Evolutionary conservation across 768 basidiomycete genomes (phyloP), one percentile per base, ranked within the genome.

Genomic region (Inosperma sp.): DNA sequence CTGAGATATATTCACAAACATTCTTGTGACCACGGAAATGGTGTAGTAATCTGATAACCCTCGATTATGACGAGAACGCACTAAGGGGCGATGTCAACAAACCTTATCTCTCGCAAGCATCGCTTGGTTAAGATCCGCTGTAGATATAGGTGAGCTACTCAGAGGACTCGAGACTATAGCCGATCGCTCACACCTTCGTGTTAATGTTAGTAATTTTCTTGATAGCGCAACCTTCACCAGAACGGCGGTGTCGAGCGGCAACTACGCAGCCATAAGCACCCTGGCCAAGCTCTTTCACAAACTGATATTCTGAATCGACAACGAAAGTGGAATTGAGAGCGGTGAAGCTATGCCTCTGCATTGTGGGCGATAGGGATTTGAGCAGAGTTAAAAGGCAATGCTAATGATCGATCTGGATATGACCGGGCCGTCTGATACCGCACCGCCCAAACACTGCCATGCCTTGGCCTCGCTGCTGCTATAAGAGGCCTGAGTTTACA

Each of bases 21-120:
- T 99, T 99, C 75, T 99, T 99, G 75, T 99, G 96, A 4, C 95
- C 93, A 59, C 96, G 82, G 73, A 99, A 99, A 69, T 99, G 96
- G 69, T 95, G 93, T 30, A 99, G 70, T 34, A 99, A 76, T 65
- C 93, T 94, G 51, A 41, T 51, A 39, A 19, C 45, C 61, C 55
- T 43, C 48, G 39, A 55, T 48, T 12, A 51, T 43, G 51, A 30
- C 47, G 33, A 48, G 47, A 44, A 39, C 10, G 39, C 26, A 42
- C 29, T 44, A 19, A 6, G 12, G 8, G 12, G 34, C 40, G 40
- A 48, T 41, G 36, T 36, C 44, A 19, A 70, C 78, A 50, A 62
- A 88, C 90, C 83, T 88, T 70, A 99, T 91, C 72, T 99, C 96
- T 40, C 96, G 75, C 66, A 98, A 69, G 65, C 95, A 98, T 67